These are phyloP conservation scores for Osmanthus fragrans DNA, from an alignment of 257 asterid species.

Conservation along the genomic window DNA sequence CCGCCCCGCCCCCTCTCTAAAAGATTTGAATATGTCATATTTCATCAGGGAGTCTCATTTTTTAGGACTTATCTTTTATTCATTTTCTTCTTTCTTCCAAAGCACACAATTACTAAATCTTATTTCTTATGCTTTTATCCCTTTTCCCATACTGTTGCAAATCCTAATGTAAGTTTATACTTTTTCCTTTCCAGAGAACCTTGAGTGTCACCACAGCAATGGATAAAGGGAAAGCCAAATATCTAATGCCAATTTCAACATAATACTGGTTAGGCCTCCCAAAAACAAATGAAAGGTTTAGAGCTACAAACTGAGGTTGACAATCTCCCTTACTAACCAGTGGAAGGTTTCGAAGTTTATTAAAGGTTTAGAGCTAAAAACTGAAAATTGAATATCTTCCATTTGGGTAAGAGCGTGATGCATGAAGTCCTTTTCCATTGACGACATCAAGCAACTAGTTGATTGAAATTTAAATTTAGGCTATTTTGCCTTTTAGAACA, in stretches of 20 bases:
- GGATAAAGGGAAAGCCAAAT: conserved; percentile 36
- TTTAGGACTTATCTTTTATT: conserved; percentile 42
- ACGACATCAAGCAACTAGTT: background rate
- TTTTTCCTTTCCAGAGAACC: conserved; percentile 34
- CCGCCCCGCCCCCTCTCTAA: no score
- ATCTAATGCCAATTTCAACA: conserved; percentile 23
- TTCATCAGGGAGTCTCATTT: no score
- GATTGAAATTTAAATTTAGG: background rate
- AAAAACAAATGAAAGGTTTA: no score
- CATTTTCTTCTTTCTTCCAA: conserved; percentile 56
- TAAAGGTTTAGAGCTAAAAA: conserved; percentile 17
- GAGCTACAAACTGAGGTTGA: no score
- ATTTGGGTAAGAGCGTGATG: background rate
- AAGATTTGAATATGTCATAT: no score
- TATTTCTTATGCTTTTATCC: conserved; percentile 51
- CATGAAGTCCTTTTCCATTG: conserved; percentile 1
- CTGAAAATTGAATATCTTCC: no score
- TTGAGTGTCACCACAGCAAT: conserved; percentile 49
- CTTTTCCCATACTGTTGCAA: conserved; percentile 48
- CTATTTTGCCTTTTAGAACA: conserved; percentile 2
- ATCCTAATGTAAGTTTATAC: conserved; percentile 53
- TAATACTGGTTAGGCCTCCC: conserved; percentile 15
- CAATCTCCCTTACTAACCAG: conserved; percentile 15
- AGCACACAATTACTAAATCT: conserved; percentile 49
- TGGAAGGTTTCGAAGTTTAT: conserved; percentile 22